These are phyloP conservation scores for Polychytrium aggregatum DNA, from an alignment of 192 early-diverging fungal species.

Conservation along the genomic window DNA sequence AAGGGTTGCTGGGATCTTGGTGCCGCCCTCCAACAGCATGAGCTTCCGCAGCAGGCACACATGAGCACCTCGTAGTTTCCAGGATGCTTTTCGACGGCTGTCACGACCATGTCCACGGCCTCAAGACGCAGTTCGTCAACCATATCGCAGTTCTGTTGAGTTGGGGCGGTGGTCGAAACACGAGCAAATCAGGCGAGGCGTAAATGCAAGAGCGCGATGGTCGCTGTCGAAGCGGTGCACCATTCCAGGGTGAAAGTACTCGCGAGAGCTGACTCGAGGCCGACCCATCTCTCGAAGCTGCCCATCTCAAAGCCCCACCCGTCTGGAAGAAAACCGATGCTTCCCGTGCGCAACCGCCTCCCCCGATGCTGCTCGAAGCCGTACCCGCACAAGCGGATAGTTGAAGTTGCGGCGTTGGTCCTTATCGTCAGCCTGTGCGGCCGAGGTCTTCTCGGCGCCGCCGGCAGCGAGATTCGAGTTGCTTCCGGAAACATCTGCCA, in stretches of 20 bases:
- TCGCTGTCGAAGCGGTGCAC: too few species aligned
- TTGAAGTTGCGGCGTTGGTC: conserved; percentile 43
- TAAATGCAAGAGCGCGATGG: too few species aligned
- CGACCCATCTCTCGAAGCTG: too few species aligned
- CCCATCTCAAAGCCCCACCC: not conserved
- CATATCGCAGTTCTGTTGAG: conserved; percentile 52
- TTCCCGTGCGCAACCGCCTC: not conserved
- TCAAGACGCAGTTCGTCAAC: conserved; percentile 37
- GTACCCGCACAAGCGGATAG: conserved; percentile 45
- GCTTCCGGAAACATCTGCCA: conserved; percentile 40
- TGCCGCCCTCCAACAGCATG: too few species aligned
- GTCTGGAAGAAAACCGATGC: not conserved
- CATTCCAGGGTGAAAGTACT: too few species aligned
- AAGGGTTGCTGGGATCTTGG: too few species aligned
- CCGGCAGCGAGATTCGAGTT: conserved; percentile 28
- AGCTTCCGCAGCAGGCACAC: not conserved
- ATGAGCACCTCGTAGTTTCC: conserved; percentile 42
- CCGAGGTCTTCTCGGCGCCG: conserved; percentile 12
- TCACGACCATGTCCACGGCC: conserved; percentile 48
- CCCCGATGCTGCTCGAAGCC: not conserved
- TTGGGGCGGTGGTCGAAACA: too few species aligned
- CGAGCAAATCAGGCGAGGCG: conserved; percentile 15
- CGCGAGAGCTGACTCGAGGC: too few species aligned
- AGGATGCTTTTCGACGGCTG: conserved; percentile 46
- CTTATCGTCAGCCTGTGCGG: conserved; percentile 31